Conservation (phyloP, 2,329 filamentous ascomycete genomes). For the Cucurbitaria berberidis region DNA sequence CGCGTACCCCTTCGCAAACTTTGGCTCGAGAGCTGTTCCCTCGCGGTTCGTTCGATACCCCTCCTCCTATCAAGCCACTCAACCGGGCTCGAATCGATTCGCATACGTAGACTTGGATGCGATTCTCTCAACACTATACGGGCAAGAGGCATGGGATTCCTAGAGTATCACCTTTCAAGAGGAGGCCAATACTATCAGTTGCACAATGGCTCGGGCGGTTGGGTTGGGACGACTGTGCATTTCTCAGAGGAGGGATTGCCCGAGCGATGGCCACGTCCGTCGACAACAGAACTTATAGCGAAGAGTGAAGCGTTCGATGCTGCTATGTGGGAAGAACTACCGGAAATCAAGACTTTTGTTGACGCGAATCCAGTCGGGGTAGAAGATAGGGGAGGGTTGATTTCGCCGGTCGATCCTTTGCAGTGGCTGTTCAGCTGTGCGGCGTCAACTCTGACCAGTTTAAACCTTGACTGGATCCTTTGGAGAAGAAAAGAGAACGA, state of each 20-base stretch:
- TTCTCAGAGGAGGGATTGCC: slow-evolving; percentile 16
- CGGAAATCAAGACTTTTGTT: slow-evolving; percentile 32
- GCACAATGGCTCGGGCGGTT: slow-evolving; percentile 43
- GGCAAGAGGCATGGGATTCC: slow-evolving; percentile 23
- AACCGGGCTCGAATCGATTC: slow-evolving; percentile 49
- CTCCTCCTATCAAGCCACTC: slow-evolving; percentile 29
- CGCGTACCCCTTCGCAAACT: slow-evolving; percentile 46
- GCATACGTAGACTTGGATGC: slow-evolving; percentile 50
- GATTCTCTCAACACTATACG: slow-evolving; percentile 15
- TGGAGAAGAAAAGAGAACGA: slow-evolving; percentile 33
- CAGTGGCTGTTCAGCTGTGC: slow-evolving; percentile 28
- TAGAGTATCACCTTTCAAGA: slow-evolving; percentile 36
- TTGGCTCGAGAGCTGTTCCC: slow-evolving; percentile 55
- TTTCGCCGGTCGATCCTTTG: slow-evolving; percentile 16
- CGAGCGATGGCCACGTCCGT: slow-evolving; percentile 3
- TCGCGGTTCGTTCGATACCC: slow-evolving; percentile 26
- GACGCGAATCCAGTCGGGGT: slow-evolving; percentile 14
- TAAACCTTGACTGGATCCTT: slow-evolving; percentile 46
- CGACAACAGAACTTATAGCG: slow-evolving; percentile 17
- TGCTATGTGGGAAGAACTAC: slow-evolving; percentile 34
- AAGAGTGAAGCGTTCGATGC: slow-evolving; percentile 33
- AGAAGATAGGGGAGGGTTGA: neutral
- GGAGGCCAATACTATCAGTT: slow-evolving; percentile 34
- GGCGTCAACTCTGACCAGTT: slow-evolving; percentile 36
- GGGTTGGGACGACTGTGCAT: slow-evolving; percentile 37